Evolutionary conservation across 2,329 filamentous ascomycete genomes (phyloP), one percentile per base, ranked within the genome.

Genomic region (Chaetomiaceae sp.): DNA sequence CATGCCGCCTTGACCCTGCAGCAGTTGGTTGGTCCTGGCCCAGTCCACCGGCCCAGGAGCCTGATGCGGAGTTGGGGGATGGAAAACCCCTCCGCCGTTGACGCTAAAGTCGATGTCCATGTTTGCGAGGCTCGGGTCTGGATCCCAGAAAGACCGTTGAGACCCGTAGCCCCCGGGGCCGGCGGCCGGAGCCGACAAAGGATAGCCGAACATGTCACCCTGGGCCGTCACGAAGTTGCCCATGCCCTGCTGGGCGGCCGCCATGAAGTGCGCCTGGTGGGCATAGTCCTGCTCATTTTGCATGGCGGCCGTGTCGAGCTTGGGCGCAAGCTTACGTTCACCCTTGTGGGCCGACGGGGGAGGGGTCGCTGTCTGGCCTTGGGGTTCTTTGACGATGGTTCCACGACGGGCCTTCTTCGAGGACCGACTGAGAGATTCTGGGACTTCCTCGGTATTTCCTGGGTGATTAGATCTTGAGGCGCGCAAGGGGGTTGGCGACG

Each of bases 71-170:
- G 57, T 57, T n/a, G 63, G 62, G 17, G 65, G 61, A 48, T 70
- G 70, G 57, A 80, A 79, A 30, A 77, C 64, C 47, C 70, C 68
- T 17, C 68, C 62, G 17, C 68, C 69, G 17, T 73, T 66, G 16
- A 69, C 65, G 41, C 69, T 66, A 53, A 83, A 83, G 59, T 83
- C 80, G 47, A 85, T 66, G 50, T 83, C 79, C 77, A 85, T 82
- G 20, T 69, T 73, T 35, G 63, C 65, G 73, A 83, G 77, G 53
- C 66, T 65, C 3, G 73, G 68, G 53, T 76, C 73, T 5, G 73
- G 66, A 55, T 82, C 78, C 82, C 81, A 85, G 55, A 82, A 83
- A 33, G 64, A 58, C 43, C 70, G 69, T 10, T 69, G 64, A 46
- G 71, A 68, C 7, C 63, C 62, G 56, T 73, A 77, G 3, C 70